Evolutionary conservation across 305 asterid genomes (phyloP).

Genomic region (Euphrasia arctica): DNA sequence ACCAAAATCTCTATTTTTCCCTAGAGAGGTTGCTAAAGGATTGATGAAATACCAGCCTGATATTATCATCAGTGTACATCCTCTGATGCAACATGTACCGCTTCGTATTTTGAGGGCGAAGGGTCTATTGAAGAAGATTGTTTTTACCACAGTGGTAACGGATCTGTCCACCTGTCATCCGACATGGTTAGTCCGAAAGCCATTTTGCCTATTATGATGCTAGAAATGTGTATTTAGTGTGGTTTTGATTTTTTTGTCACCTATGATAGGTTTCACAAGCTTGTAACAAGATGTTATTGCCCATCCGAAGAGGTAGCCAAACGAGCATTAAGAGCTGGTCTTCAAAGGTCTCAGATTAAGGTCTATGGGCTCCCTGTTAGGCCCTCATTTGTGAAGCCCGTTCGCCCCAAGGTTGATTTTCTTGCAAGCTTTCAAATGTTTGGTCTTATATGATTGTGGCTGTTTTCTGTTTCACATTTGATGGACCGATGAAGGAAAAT

Average conservation of each 20-base stretch:
- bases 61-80: conserved; percentile 95
- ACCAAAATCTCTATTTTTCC: conserved; percentile 24
- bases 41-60: conserved; percentile 93
- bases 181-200: conserved; percentile 61
- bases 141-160: conserved; percentile 88
- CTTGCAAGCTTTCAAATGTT: background rate
- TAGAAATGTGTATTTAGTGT: background rate
- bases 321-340: conserved; percentile 91
- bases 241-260: conserved; percentile 25
- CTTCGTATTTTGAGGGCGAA: conserved; percentile 88
- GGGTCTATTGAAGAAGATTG: conserved; percentile 90
- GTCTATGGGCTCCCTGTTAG: conserved; percentile 95
- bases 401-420: conserved; percentile 66
- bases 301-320: conserved; percentile 95
- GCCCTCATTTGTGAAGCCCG: conserved; percentile 89
- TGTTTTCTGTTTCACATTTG: no score
- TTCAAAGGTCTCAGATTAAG: conserved; percentile 75
- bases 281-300: conserved; percentile 89
- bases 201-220: conserved; percentile 22
- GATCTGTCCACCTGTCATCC: conserved; percentile 96
- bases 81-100: conserved; percentile 96
- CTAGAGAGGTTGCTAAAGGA: conserved; percentile 94
- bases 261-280: conserved; percentile 92
- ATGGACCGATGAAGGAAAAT: no score
- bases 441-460: background rate